Evolutionary conservation across 202 grass and related monocot genomes (phyloP).

Genomic region (Carex arenaria): DNA sequence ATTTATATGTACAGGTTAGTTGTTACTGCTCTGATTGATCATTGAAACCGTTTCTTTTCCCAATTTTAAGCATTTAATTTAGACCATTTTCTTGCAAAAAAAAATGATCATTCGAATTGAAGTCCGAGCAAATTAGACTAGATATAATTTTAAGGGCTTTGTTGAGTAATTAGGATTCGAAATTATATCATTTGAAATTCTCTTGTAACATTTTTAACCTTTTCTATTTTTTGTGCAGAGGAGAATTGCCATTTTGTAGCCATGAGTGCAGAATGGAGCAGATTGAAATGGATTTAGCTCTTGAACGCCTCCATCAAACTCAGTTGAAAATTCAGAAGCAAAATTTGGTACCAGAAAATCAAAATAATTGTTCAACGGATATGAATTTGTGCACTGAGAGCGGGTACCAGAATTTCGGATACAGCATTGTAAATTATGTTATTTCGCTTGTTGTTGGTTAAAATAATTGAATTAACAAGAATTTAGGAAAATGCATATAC

Average conservation of each 20-base stretch:
- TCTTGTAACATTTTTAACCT: not conserved
- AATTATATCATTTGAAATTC: not conserved
- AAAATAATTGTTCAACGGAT: not conserved
- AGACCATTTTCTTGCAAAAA: not conserved
- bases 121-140: too few relatives aligned
- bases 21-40: not conserved
- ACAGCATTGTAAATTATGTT: not conserved
- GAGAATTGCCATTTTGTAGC: constrained; percentile 75
- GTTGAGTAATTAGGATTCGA: too few relatives aligned
- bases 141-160: too few relatives aligned
- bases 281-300: constrained; percentile 39
- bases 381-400: not conserved
- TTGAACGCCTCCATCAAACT: not conserved
- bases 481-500: not conserved
- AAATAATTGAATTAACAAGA: not conserved
- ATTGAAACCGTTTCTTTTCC: not conserved
- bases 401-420: not conserved
- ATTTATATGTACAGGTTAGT: constrained; percentile 70
- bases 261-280: constrained; percentile 54
- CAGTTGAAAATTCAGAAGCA: not conserved
- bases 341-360: not conserved
- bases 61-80: not conserved
- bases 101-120: not conserved
- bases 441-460: constrained; percentile 22
- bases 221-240: constrained; percentile 32